Conservation (phyloP, 1,139 yeast genomes). For the Geotrichum citri-aurantii region DNA sequence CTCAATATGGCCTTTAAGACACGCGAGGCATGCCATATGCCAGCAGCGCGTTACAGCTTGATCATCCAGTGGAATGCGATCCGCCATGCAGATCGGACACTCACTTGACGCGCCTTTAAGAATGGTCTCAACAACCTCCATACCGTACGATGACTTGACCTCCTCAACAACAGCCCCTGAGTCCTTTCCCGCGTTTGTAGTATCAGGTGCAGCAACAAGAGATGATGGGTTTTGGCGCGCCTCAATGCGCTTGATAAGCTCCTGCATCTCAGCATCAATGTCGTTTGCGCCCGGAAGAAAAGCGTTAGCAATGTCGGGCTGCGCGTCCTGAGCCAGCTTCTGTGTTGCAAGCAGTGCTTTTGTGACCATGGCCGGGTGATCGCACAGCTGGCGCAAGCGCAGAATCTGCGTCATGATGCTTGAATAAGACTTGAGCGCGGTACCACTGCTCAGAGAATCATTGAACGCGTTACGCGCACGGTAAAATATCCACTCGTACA, state of each 20-base stretch:
- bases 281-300: not conserved
- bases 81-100: slow-evolving; percentile 78
- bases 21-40: slow-evolving; percentile 69
- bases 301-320: not conserved
- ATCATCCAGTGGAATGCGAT: slow-evolving; percentile 48
- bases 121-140: slow-evolving; percentile 37
- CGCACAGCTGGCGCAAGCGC: slow-evolving; percentile 81
- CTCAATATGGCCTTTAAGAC: slow-evolving; percentile 64
- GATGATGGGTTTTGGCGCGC: not conserved
- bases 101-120: slow-evolving; percentile 49
- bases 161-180: not conserved
- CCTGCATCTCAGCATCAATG: slow-evolving; percentile 4
- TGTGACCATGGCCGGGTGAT: slow-evolving; percentile 67
- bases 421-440: slow-evolving; percentile 66
- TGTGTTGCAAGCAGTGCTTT: slow-evolving; percentile 29
- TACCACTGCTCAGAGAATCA: slow-evolving; percentile 56
- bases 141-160: slow-evolving; percentile 28
- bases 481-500: slow-evolving; percentile 66
- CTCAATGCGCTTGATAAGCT: not conserved
- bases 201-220: not conserved
- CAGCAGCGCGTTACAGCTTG: slow-evolving; percentile 72
- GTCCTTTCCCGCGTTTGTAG: not conserved
- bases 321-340: slow-evolving; percentile 12
- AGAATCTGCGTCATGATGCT: slow-evolving; percentile 78
- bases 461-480: slow-evolving; percentile 67